phyloP scores from a whole-genome alignment of 1,284 basidiomycete species.

The Irpex lacteus region DNA sequence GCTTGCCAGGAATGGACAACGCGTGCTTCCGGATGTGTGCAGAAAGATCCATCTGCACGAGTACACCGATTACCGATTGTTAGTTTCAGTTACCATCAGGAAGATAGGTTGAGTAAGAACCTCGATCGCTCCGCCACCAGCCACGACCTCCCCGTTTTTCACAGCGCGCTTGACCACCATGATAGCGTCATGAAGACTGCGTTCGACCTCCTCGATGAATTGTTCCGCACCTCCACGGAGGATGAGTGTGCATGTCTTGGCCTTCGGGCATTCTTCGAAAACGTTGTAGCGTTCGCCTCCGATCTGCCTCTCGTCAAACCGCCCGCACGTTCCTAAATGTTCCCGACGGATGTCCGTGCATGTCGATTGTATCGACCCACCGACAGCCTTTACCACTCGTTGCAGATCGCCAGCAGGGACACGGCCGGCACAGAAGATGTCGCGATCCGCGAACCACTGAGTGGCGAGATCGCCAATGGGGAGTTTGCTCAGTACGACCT shows the following conservation, averaged over 20 bases:
- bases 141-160: conserved; percentile 94
- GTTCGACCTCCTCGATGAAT: conserved; percentile 98
- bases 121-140: conserved; percentile 97
- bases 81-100: conserved; percentile 6
- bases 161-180: conserved; percentile 99
- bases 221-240: conserved; percentile 98
- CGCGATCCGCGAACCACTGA: conserved; percentile 98
- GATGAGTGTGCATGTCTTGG: conserved; percentile 97
- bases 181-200: conserved; percentile 97
- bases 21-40: conserved; percentile 90
- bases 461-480: conserved; percentile 99
- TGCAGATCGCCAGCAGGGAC: conserved; percentile 91
- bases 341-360: conserved; percentile 90
- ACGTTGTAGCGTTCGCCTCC: conserved; percentile 98
- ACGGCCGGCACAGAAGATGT: conserved; percentile 99
- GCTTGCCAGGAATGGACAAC: conserved; percentile 93
- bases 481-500: conserved; percentile 96
- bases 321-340: conserved; percentile 90
- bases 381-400: conserved; percentile 94
- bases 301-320: conserved; percentile 94
- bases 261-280: conserved; percentile 90
- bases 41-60: conserved; percentile 89
- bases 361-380: conserved; percentile 93
- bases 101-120: conserved; percentile 39
- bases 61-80: neutral